Evolutionary conservation across 1,284 basidiomycete genomes (phyloP), one percentile per base, ranked within the genome.

Genomic region (Ustilago curta): DNA sequence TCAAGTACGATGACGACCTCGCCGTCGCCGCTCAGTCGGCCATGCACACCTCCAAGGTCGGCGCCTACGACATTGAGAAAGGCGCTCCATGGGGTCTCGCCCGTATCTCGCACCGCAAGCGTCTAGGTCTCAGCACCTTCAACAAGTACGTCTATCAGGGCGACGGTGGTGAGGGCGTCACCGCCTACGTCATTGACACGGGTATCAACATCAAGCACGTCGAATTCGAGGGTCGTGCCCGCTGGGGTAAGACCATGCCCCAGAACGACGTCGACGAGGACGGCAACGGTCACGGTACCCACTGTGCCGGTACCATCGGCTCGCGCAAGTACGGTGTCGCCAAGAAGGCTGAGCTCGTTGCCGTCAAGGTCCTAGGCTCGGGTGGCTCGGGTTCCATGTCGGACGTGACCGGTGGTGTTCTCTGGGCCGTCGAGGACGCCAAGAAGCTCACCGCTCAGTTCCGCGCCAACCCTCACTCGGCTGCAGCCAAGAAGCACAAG

Each of bases 371-470:
- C 23, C 90, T 99, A 58, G 94, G 94, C 70, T 78, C 91, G 56
- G 92, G 94, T 81, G 97, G 97, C 49, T 92, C 91, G 68, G 97
- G 97, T n/a, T 90, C 91, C 68, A 97, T 97, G 94, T 91, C 92
- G 53, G 95, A 98, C 83, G 96, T 98, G 78, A 88, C 98, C 59
- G 89, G 88, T 32, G 83, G 83, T 67, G 83, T 84, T 42, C 82
- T 88, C 37, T 99, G 91, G 90, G 95, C 95, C 64, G 90, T 91
- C 21, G 86, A 88, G 48, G 83, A 89, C 25, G 93, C 95, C 29
- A 85, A 86, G 67, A 89, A 89, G 2, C 86, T 85, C 32, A 88
- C 88, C 23, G 65, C 71, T 14, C 91, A 92, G 44, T 87, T 87
- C 21, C 88, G 88, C 16, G 91, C 94, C 86, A 85, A 90, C 78